Conservation (phyloP, 306 rosid genomes). For the Quercus berberidifolia region DNA sequence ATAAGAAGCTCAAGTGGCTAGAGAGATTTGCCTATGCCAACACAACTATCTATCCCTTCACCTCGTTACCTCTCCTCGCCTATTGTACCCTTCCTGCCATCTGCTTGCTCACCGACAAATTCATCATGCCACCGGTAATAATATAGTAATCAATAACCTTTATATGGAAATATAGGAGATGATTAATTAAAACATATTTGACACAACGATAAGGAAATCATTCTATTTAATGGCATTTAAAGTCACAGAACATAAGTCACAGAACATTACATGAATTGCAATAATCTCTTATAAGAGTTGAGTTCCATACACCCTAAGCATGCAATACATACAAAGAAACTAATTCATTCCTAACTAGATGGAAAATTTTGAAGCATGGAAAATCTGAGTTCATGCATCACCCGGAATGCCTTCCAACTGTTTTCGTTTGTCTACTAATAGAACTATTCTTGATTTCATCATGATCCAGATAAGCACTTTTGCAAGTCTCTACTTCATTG, state of each 20-base stretch:
- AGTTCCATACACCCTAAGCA: background rate
- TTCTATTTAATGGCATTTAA: slow-evolving; percentile 5
- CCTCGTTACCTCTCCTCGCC: slow-evolving; percentile 87
- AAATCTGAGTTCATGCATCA: background rate
- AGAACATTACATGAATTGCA: slow-evolving; percentile 11
- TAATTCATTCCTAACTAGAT: slow-evolving; percentile 1
- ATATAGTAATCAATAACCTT: background rate
- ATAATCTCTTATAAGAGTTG: background rate
- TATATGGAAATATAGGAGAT: background rate
- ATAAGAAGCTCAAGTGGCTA: slow-evolving; percentile 90
- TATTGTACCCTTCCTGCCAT: slow-evolving; percentile 87
- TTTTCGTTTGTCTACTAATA: slow-evolving; percentile 13
- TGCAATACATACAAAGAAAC: background rate
- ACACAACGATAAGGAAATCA: background rate
- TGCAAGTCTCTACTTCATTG: slow-evolving; percentile 77
- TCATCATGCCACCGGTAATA: slow-evolving; percentile 95
- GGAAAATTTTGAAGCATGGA: background rate
- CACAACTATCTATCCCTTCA: slow-evolving; percentile 96
- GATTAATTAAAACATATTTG: background rate
- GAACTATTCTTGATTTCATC: slow-evolving; percentile 11
- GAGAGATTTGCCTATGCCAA: slow-evolving; percentile 88
- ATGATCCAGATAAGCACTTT: slow-evolving; percentile 87
- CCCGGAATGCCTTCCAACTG: background rate
- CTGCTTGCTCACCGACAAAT: slow-evolving; percentile 95
- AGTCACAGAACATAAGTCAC: slow-evolving; percentile 4